These are phyloP conservation scores for Suhomyces atakaporum DNA, from an alignment of 1,139 yeast species.

Conservation along the genomic window DNA sequence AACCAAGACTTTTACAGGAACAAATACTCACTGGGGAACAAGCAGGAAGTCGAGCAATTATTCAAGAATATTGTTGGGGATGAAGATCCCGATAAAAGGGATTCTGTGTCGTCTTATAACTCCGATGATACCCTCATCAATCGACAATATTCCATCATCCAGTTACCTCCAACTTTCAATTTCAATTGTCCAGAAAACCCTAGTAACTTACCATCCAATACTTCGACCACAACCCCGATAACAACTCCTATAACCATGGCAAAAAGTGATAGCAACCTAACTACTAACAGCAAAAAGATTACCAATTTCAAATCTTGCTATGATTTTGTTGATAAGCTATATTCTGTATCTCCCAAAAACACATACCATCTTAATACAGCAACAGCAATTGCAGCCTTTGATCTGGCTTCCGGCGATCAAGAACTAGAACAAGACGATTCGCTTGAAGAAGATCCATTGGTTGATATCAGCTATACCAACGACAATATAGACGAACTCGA, in stretches of 20 bases:
- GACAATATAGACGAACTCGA: constrained; percentile 19
- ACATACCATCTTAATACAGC: constrained; percentile 39
- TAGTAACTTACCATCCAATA: neutral
- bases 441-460: constrained; percentile 16
- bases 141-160: constrained; percentile 8
- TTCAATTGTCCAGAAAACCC: constrained; percentile 2
- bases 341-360: constrained; percentile 45
- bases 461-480: constrained; percentile 6
- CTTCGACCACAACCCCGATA: constrained; percentile 1
- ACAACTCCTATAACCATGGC: neutral
- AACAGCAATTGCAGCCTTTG: constrained; percentile 31
- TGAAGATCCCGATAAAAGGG: constrained; percentile 6
- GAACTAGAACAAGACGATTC: constrained; percentile 12
- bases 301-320: constrained; percentile 25
- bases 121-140: constrained; percentile 17
- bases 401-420: constrained; percentile 15
- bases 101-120: constrained; percentile 14
- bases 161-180: constrained; percentile 16
- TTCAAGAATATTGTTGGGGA: constrained; percentile 15
- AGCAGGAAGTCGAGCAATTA: constrained; percentile 10
- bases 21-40: constrained; percentile 10
- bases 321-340: constrained; percentile 37
- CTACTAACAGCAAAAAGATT: neutral
- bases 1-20: constrained; percentile 14
- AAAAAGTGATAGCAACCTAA: neutral